Evolutionary conservation across 176 grass and related monocot species (phyloP).

Genomic region (Oryza brachyantha): DNA sequence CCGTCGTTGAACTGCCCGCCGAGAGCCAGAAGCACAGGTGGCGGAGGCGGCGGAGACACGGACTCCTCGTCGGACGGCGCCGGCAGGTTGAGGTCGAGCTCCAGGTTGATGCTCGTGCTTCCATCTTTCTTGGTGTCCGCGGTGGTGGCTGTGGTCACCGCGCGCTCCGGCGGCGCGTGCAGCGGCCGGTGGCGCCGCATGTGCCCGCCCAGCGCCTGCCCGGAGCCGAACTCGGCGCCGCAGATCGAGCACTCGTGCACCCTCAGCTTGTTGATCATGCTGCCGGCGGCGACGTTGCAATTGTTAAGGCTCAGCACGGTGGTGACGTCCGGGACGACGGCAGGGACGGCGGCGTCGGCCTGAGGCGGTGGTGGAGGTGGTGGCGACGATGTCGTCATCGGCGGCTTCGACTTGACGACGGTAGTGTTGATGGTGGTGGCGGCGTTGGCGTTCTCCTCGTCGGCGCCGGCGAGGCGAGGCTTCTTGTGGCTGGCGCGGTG

Average conservation of each 20-base stretch:
- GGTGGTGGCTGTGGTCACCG: background rate
- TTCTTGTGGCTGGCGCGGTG: constrained; percentile 97
- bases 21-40: constrained; percentile 29
- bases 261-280: constrained; percentile 9
- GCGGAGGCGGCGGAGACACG: background rate
- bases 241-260: constrained; percentile 73
- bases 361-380: background rate
- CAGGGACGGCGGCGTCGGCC: background rate
- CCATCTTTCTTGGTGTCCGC: constrained; percentile 26
- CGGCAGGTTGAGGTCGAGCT: constrained; percentile 81
- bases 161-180: constrained; percentile 22
- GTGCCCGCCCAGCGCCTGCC: constrained; percentile 91
- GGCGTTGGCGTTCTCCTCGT: background rate
- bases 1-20: constrained; percentile 29
- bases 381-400: background rate
- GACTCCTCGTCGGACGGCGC: constrained; percentile 50
- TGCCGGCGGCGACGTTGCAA: background rate
- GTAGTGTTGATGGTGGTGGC: background rate
- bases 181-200: constrained; percentile 85
- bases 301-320: constrained; percentile 32
- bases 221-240: constrained; percentile 64
- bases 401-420: background rate
- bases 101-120: constrained; percentile 31
- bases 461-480: constrained; percentile 35
- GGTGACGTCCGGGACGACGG: constrained; percentile 5